A percentile compares a stretch with the other conserved stretches of the same genome.
phyloP scores from a whole-genome alignment of 371 early-diverging fungal species.

The Polyrhizophydium stewartii region DNA sequence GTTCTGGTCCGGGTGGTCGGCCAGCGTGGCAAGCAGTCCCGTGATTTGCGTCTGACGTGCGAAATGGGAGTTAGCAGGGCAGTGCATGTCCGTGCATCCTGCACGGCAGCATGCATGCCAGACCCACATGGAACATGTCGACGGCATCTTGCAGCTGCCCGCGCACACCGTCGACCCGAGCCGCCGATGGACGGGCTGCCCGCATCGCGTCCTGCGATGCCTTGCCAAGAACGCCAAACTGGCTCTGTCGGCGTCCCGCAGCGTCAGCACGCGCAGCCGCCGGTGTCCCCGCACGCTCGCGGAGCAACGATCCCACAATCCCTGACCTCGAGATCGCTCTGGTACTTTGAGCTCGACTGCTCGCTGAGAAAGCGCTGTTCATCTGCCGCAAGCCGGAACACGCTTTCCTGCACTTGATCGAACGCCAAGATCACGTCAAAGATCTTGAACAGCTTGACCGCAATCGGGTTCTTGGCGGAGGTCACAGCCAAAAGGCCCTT shows the following conservation, averaged over 20 bases:
- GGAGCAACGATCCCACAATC: too few species aligned
- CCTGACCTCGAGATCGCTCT: constrained; percentile 3
- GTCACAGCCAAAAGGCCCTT: constrained; percentile 28
- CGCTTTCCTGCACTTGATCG: constrained; percentile 3
- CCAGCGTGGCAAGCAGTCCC: constrained; percentile 50
- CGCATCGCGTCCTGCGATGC: too few species aligned
- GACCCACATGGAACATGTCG: constrained; percentile 8
- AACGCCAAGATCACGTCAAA: constrained; percentile 8
- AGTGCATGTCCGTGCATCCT: too few species aligned
- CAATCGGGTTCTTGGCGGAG: constrained; percentile 1
- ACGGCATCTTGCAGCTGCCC: constrained; percentile 1
- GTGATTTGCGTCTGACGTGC: constrained; percentile 40
- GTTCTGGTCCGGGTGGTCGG: constrained; percentile 65
- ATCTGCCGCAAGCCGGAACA: not conserved
- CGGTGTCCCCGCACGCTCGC: too few species aligned
- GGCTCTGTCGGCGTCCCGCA: too few species aligned
- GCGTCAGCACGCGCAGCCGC: too few species aligned
- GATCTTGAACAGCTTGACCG: constrained; percentile 5
- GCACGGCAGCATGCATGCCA: too few species aligned
- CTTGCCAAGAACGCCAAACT: too few species aligned
- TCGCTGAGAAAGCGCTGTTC: not conserved
- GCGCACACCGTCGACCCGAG: not conserved
- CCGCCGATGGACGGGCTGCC: not conserved
- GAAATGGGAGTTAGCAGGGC: too few species aligned
- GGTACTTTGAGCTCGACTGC: constrained; percentile 2